phyloP scores from a whole-genome alignment of 257 asterid genomes.

The Solanum sejunctum region DNA sequence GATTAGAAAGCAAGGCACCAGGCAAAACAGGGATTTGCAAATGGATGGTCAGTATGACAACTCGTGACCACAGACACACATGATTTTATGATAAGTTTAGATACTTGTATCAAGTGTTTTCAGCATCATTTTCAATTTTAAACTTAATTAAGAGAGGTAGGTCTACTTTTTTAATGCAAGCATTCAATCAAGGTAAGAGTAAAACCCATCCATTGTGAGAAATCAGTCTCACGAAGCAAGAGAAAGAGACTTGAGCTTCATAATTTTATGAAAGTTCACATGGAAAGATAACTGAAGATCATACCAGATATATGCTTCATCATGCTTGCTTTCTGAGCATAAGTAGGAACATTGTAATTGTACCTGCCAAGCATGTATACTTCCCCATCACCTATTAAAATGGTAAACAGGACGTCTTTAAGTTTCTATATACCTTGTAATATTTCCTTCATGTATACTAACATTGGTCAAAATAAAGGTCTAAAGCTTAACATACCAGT shows the following conservation, averaged over 20 bases:
- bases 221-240: background rate
- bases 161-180: background rate
- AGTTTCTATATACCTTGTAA: background rate
- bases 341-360: conserved; percentile 55
- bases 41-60: background rate
- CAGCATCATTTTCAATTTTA: background rate
- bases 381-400: conserved; percentile 30
- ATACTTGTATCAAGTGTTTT: background rate
- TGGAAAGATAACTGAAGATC: background rate
- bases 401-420: background rate
- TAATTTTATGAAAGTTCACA: background rate
- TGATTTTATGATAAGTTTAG: background rate
- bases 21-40: background rate
- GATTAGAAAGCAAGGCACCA: background rate
- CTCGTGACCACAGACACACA: background rate
- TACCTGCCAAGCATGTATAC: conserved; percentile 66
- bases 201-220: background rate
- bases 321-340: conserved; percentile 16
- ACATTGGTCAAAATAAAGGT: background rate
- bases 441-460: background rate
- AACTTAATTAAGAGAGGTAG: background rate
- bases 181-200: background rate
- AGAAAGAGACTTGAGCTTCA: background rate
- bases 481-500: conserved; percentile 25
- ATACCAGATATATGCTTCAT: conserved; percentile 15